Evolutionary conservation across 331 rosid genomes (phyloP), one percentile per base, ranked within the genome.

Genomic region (Saraca asoca): DNA sequence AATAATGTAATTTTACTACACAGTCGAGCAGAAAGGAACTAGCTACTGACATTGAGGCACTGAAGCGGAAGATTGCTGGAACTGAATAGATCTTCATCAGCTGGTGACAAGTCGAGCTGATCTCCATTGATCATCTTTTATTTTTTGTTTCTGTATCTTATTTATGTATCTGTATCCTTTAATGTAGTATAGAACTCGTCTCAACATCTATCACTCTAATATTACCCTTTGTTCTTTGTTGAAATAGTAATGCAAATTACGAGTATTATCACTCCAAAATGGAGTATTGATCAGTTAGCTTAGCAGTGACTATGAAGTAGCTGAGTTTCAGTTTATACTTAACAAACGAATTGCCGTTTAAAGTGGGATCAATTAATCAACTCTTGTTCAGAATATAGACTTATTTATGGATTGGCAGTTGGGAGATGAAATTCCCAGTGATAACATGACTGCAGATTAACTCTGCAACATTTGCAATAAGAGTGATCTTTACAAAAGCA

Each of bases 11-110:
- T 43, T 34, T 46, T 46, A 55, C 53, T 69, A 2, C 17, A 39
- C 93, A 87, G 93, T 84, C 93, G 41, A 83, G 89, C 82, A 90
- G 98, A 81, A 93, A 93, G 80, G 98, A 93, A 77, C 85, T 90
- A 60, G 91, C 90, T 44, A 82, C 88, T 7, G 98, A 93, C 68
- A 87, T 93, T 58, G 98, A 93, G 9, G 41, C 75, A 18, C 67
- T 91, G 78, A 91, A 91, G 88, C 88, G 88, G 85, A 88, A 88
- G 80, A 85, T 91, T 52, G 67, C 97, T 5, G 98, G 98, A 75
- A 71, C 95, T 3, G 98, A 90, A 72, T 93, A 82, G 76, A 70
- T 66, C 46, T 46, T 38, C 55, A 31, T 58, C 41, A 29, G 44
- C 13, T 13, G 72, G 54, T 63, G 57, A 38, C 71, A 37, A 52